Conservation (phyloP, 139 green algal genomes). For the Chlamydomonas urium region DNA sequence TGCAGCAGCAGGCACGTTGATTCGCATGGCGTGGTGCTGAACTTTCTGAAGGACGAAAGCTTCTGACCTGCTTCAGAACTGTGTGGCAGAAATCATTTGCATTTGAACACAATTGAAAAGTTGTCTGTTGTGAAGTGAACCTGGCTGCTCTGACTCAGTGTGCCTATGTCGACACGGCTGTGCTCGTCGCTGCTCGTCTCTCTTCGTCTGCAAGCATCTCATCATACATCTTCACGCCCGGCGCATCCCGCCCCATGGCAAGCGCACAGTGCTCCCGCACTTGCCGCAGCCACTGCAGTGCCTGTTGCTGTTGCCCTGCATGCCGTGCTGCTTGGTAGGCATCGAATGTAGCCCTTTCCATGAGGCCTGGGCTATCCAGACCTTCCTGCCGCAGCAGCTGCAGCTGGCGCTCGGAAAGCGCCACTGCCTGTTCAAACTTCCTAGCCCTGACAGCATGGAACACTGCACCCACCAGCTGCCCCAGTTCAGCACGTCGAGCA, state of each 20-base stretch:
- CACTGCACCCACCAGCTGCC: not conserved
- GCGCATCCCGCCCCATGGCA: not conserved
- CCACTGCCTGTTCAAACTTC: not conserved
- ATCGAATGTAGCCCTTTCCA: not conserved
- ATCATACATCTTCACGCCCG: too few relatives aligned
- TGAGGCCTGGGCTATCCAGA: not conserved
- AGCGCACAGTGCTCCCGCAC: not conserved
- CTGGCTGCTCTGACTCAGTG: too few relatives aligned
- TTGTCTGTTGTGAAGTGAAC: too few relatives aligned
- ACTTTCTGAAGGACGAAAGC: too few relatives aligned
- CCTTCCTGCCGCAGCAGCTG: not conserved
- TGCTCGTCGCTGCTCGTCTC: too few relatives aligned
- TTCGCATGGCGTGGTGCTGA: too few relatives aligned
- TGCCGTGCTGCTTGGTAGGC: not conserved
- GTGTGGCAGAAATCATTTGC: too few relatives aligned
- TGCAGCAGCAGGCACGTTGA: too few relatives aligned
- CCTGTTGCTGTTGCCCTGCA: not conserved
- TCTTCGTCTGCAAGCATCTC: too few relatives aligned
- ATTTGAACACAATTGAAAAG: too few relatives aligned
- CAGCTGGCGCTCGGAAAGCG: not conserved
- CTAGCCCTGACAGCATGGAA: not conserved
- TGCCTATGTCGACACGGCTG: too few relatives aligned
- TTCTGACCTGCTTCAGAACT: too few relatives aligned
- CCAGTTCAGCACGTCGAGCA: not conserved
- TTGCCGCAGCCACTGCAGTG: not conserved